Evolutionary conservation across 108 stramenopile genomes (phyloP), one percentile per base, ranked within the genome.

Genomic region (Cyclotella atomus): DNA sequence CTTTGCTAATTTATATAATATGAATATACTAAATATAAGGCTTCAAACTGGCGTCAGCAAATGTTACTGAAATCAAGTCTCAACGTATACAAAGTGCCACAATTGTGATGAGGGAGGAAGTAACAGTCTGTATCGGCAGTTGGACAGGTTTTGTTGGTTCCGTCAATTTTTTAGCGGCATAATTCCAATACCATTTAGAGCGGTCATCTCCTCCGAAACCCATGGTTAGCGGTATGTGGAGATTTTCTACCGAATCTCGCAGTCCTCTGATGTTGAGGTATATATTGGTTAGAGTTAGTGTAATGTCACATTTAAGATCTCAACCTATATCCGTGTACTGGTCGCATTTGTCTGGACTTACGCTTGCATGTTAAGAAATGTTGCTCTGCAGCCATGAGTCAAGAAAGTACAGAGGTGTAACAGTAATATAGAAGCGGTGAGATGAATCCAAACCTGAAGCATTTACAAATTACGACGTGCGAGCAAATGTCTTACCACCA

Each of bases 71-170:
- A n/a, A n/a, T n/a, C n/a, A n/a, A n/a, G n/a, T n/a, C n/a, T n/a
- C n/a, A n/a, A n/a, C n/a, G n/a, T n/a, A n/a, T n/a, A n/a, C n/a
- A n/a, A n/a, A n/a, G 54, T 35, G 3, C 64, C 73, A 34, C 73
- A 75, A 8, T 36, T 36, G 21, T 75, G 73, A 59, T 75, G 63
- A 8, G 67, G 75, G 28, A 68, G 50, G 46, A 76, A 76, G 75
- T 61, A 68, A 60, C 75, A 76, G 10, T 63, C 65, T 19, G 49
- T 50, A 67, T 76, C 67, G 24, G 47, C 67, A 0, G 65, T 14
- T 1, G 27, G 34, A 20, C 66, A 76, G 17, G 67, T 68, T 14
- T 20, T 24, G 32, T 59, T 56, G 24, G 35, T 57, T 1, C n/a
- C 15, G 47, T 75, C 55, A 19, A 45, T 38, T 65, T 75, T 44